Evolutionary conservation across 2,329 filamentous ascomycete species (phyloP).

Genomic region (Cladosporium sp.): DNA sequence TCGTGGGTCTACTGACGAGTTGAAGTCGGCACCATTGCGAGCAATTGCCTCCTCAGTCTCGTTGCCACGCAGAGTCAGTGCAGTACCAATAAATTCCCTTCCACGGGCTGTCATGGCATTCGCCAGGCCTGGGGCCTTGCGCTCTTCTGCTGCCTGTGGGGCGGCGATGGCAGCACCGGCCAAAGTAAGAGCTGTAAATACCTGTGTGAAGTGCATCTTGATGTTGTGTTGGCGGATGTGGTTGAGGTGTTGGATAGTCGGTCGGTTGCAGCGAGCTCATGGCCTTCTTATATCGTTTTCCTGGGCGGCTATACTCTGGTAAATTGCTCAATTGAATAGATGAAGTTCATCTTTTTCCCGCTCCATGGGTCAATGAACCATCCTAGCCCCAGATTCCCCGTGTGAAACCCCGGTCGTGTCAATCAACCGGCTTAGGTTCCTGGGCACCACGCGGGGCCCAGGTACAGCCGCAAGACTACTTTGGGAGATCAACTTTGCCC

Average conservation of each 20-base stretch:
- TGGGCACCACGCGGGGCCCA: constrained; percentile 17
- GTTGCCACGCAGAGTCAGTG: constrained; percentile 38
- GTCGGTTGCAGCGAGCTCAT: not conserved
- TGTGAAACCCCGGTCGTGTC: constrained; percentile 2
- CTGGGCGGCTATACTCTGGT: constrained; percentile 13
- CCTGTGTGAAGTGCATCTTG: constrained; percentile 17
- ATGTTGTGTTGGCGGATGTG: not conserved
- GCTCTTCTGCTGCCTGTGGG: not conserved
- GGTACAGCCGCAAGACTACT: constrained; percentile 1
- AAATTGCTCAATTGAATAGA: constrained; percentile 12
- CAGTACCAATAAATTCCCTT: constrained; percentile 39
- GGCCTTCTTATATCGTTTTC: not conserved
- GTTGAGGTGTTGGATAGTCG: not conserved
- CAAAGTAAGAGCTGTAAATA: constrained; percentile 11
- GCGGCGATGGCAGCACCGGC: constrained; percentile 11
- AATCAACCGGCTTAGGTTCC: constrained; percentile 18
- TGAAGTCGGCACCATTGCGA: constrained; percentile 28
- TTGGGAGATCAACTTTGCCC: constrained; percentile 6
- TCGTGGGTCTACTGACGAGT: constrained; percentile 6
- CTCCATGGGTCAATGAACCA: constrained; percentile 8
- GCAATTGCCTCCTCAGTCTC: constrained; percentile 25
- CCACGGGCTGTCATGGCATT: constrained; percentile 26
- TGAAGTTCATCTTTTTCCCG: constrained; percentile 15
- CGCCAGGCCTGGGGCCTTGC: constrained; percentile 19
- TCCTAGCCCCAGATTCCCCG: constrained; percentile 14